phyloP scores from a whole-genome alignment of 179 eudicot species.

The Sideroxylon spinosum region DNA sequence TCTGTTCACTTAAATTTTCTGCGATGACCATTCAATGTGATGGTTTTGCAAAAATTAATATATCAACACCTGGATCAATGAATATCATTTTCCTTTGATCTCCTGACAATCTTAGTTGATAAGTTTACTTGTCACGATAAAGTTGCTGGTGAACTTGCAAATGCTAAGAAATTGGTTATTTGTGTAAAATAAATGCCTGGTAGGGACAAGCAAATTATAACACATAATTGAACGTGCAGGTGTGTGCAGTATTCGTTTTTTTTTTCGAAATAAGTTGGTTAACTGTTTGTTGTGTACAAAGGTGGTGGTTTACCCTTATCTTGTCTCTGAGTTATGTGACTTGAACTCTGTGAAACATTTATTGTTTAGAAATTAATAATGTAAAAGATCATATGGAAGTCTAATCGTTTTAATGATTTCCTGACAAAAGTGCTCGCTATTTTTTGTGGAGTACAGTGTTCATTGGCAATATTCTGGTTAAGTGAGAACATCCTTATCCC shows the following conservation, averaged over 20 bases:
- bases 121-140: too few relatives aligned
- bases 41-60: background rate
- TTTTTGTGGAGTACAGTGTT: background rate
- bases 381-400: background rate
- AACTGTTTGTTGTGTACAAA: background rate
- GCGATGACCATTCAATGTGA: background rate
- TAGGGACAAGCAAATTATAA: background rate
- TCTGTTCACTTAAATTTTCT: too few relatives aligned
- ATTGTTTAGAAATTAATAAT: background rate
- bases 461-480: background rate
- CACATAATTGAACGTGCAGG: background rate
- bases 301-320: background rate
- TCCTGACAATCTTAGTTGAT: too few relatives aligned
- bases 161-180: background rate
- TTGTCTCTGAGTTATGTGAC: background rate
- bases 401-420: background rate
- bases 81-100: too few relatives aligned
- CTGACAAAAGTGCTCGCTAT: background rate
- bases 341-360: background rate
- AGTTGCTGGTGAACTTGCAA: too few relatives aligned
- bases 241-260: background rate
- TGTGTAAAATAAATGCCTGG: background rate
- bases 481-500: background rate
- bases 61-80: too few relatives aligned
- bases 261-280: background rate